Conservation (phyloP, 345 rosid genomes). For the Barbarea vulgaris region DNA sequence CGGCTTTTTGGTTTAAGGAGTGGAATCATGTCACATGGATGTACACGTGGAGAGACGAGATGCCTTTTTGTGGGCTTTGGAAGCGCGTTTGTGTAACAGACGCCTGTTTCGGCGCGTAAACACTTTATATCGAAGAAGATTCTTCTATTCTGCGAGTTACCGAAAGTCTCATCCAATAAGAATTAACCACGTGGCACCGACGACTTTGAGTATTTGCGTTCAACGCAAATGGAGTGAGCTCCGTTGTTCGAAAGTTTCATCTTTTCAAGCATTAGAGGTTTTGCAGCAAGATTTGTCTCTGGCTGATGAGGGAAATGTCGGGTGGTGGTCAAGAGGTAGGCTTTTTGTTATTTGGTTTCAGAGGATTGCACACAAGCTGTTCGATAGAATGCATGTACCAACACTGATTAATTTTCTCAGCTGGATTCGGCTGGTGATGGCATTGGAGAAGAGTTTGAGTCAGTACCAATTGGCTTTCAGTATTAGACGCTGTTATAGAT, state of each 20-base stretch:
- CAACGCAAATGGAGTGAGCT: background rate
- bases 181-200: background rate
- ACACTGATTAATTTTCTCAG: slow-evolving; percentile 12
- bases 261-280: slow-evolving; percentile 7
- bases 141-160: slow-evolving; percentile 37
- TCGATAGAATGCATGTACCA: slow-evolving; percentile 4
- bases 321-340: background rate
- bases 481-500: background rate
- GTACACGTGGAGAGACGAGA: slow-evolving; percentile 15
- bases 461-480: background rate
- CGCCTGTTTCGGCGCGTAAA: background rate
- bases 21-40: slow-evolving; percentile 25
- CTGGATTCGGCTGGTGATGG: slow-evolving; percentile 31
- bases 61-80: background rate
- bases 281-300: slow-evolving; percentile 33
- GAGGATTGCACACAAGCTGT: background rate
- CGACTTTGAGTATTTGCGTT: background rate
- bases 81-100: slow-evolving; percentile 18
- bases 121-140: background rate
- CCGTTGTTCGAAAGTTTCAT: background rate
- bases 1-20: slow-evolving; percentile 19
- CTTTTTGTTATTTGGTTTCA: background rate
- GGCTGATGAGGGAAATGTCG: slow-evolving; percentile 34
- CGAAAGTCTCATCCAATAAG: background rate
- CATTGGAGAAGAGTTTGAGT: background rate